Percentiles rank a stretch among this genome's conserved stretches.
Evolutionary conservation across 352 stramenopile genomes (phyloP).

Genomic region (Phytophthora chlamydospora): DNA sequence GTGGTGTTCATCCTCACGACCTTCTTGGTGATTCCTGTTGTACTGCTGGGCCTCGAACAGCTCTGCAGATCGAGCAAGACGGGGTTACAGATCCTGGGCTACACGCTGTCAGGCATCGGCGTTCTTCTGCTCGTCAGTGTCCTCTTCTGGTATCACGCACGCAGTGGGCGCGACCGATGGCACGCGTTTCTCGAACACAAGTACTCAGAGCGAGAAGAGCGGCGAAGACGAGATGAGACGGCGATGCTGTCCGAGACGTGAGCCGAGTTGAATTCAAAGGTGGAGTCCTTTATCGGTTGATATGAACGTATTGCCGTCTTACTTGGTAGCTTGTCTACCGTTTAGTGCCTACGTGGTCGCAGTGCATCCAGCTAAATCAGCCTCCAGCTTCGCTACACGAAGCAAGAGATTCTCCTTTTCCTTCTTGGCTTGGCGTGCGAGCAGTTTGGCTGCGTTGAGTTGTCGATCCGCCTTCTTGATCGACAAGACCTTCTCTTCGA

Average conservation of each 20-base stretch:
- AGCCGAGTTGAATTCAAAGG: conserved; percentile 2
- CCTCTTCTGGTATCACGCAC: conserved; percentile 42
- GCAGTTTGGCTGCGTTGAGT: conserved; percentile 71
- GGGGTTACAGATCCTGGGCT: conserved; percentile 30
- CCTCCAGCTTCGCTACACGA: conserved; percentile 49
- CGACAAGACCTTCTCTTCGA: conserved; percentile 54
- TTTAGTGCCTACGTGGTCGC: conserved; percentile 1
- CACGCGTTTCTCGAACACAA: conserved; percentile 48
- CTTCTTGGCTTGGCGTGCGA: conserved; percentile 69
- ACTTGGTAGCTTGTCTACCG: background rate
- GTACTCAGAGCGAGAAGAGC: conserved; percentile 38
- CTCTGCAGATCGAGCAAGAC: conserved; percentile 43
- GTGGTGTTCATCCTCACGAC: conserved; percentile 48
- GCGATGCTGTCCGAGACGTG: conserved; percentile 21
- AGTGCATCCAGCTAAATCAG: conserved; percentile 15
- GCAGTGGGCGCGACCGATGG: conserved; percentile 35
- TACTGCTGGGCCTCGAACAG: conserved; percentile 53
- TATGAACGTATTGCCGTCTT: no score
- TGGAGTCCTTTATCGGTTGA: no score
- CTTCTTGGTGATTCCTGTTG: conserved; percentile 47
- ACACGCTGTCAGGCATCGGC: conserved; percentile 25
- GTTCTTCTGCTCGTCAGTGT: conserved; percentile 11
- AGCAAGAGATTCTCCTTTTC: conserved; percentile 67
- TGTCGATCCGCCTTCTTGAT: conserved; percentile 66
- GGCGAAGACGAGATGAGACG: conserved; percentile 23